Conservation (phyloP, 345 rosid species). For the Salix suchowensis region DNA sequence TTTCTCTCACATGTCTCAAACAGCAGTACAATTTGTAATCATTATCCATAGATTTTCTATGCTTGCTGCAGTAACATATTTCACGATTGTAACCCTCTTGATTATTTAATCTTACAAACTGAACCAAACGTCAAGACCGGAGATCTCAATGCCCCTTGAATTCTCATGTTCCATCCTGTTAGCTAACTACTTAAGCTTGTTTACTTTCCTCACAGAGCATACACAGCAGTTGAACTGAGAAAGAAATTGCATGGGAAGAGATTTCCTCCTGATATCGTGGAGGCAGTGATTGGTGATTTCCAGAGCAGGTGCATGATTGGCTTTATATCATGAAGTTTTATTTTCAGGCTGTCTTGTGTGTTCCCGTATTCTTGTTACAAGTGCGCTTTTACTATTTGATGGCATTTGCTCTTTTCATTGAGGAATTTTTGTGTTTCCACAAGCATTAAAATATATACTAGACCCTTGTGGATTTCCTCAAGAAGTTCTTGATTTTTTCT, state of each 20-base stretch:
- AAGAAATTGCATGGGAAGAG: conserved; percentile 69
- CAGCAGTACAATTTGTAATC: no score
- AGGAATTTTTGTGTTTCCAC: background rate
- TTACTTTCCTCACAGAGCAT: conserved; percentile 45
- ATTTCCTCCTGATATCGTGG: conserved; percentile 42
- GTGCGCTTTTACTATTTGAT: background rate
- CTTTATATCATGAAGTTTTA: background rate
- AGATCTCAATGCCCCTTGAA: no score
- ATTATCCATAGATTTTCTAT: no score
- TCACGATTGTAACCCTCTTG: no score
- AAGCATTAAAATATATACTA: background rate
- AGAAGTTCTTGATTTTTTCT: conserved; percentile 6
- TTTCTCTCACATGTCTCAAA: background rate
- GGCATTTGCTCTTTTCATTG: background rate
- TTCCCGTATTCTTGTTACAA: background rate
- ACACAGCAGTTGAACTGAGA: conserved; percentile 58
- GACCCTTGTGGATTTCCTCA: background rate
- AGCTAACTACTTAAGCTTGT: background rate
- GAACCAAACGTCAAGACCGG: no score
- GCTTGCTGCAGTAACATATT: no score
- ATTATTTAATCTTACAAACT: no score
- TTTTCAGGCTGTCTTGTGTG: background rate
- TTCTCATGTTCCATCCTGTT: no score
- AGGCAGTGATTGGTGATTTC: conserved; percentile 48
- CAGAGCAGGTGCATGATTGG: conserved; percentile 43